Evolutionary conservation across 2,329 filamentous ascomycete species (phyloP).

Genomic region (Eutypella sp.): DNA sequence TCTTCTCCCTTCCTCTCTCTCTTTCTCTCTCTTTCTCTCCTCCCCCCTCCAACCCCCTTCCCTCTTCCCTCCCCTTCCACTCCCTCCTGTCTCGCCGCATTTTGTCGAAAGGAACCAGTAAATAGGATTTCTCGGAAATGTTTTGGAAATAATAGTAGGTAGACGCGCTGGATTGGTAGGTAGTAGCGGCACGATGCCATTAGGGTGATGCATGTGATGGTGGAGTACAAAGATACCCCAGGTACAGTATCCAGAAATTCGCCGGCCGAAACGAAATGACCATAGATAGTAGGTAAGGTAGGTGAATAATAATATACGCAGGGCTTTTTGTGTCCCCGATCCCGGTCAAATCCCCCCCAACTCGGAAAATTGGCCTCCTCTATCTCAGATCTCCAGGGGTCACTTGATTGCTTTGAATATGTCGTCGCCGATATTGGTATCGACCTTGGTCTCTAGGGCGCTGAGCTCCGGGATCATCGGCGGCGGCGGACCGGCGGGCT

Average conservation of each 20-base stretch:
- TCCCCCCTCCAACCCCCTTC: no score
- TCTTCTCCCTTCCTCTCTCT: slow-evolving; percentile 10
- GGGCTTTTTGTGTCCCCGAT: neutral
- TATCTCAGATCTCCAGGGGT: slow-evolving; percentile 10
- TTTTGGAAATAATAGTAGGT: slow-evolving; percentile 15
- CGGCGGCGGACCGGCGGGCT: slow-evolving; percentile 46
- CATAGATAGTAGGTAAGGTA: no score
- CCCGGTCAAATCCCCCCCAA: neutral
- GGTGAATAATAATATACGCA: neutral
- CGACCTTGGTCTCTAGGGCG: slow-evolving; percentile 45
- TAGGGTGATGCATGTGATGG: slow-evolving; percentile 2
- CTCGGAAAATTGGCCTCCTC: neutral
- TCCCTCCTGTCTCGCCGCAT: no score
- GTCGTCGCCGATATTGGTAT: slow-evolving; percentile 43
- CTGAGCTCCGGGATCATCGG: slow-evolving; percentile 57
- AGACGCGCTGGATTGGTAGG: slow-evolving; percentile 18
- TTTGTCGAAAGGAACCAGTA: slow-evolving; percentile 3
- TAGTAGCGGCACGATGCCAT: slow-evolving; percentile 13
- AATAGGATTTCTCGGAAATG: slow-evolving; percentile 12
- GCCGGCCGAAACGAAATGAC: neutral
- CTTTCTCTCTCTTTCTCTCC: slow-evolving; percentile 9
- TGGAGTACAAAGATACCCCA: neutral
- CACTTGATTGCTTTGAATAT: slow-evolving; percentile 58
- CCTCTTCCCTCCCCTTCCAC: no score
- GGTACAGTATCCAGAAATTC: neutral